These are phyloP conservation scores for Aspergillus haitiensis DNA, from an alignment of 495 filamentous ascomycete species.

Conservation along the genomic window DNA sequence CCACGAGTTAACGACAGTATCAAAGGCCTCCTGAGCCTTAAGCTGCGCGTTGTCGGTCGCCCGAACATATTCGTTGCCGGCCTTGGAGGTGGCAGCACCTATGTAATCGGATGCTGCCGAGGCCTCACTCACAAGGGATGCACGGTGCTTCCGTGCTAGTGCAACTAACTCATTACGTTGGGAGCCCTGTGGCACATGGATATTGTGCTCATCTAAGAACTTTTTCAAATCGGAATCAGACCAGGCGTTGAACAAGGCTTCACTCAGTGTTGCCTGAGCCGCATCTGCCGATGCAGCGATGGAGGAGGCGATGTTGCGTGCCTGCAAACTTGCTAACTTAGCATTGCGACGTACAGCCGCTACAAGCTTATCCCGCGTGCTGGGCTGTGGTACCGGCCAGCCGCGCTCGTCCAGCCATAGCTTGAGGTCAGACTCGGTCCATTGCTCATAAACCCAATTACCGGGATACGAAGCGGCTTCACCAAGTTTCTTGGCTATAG, in stretches of 20 bases:
- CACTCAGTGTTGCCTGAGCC: slow-evolving; percentile 69
- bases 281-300: slow-evolving; percentile 65
- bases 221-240: slow-evolving; percentile 77
- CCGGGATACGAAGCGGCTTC: slow-evolving; percentile 84
- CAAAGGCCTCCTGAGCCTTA: slow-evolving; percentile 68
- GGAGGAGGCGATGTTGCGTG: slow-evolving; percentile 58
- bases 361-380: slow-evolving; percentile 82
- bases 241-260: slow-evolving; percentile 87
- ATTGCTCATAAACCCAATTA: slow-evolving; percentile 91
- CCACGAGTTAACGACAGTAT: slow-evolving; percentile 63
- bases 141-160: slow-evolving; percentile 86
- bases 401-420: slow-evolving; percentile 90
- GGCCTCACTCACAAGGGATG: slow-evolving; percentile 65
- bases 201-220: slow-evolving; percentile 72
- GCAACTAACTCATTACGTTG: slow-evolving; percentile 87
- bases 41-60: slow-evolving; percentile 69
- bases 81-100: slow-evolving; percentile 80
- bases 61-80: slow-evolving; percentile 72
- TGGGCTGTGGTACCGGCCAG: slow-evolving; percentile 82
- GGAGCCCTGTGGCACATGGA: slow-evolving; percentile 85
- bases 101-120: slow-evolving; percentile 60
- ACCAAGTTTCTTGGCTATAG: slow-evolving; percentile 76
- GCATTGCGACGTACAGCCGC: slow-evolving; percentile 89
- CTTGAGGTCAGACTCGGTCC: slow-evolving; percentile 76
- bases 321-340: slow-evolving; percentile 67